Base-by-base conservation (phyloP, 805 yeast genomes). In the Candida cerambycidarum region DNA sequence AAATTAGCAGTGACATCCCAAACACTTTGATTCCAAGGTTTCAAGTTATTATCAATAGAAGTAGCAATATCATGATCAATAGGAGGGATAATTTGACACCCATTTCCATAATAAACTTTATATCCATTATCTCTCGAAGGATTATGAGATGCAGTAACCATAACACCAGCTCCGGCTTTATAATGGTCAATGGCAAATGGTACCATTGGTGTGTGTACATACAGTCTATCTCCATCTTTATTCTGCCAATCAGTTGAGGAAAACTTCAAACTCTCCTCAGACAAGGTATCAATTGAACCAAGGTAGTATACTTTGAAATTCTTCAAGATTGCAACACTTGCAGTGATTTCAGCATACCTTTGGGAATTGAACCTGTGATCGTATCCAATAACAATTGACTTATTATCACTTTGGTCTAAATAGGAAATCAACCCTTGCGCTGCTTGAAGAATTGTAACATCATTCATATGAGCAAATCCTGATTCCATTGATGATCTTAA, bases 81-180 rank as follows among this genome's bases (percentile, higher is more conserved):
- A 0, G 99, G 98, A 2, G 96, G 90, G 35, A 92, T 88, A 49
- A 92, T 93, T 61, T 93, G 98, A 61, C 97, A 92, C 3, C 97
- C 98, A 58, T 92, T 92, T 8, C 74, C 69, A 80, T 93, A 89
- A 67, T 93, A 92, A 1, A 92, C 98, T 58, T 92, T 92, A 65
- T 88, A 92, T 0, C 98, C 98, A 57, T 90, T 90, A 58, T 89
- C 97, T 59, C 77, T 69, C 25, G 85, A 85, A 1, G 93, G 92
- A 57, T 85, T 85, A 57, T 87, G 95, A 40, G 93, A 85, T 1
- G 96, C 96, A 0, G 96, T 89, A 21, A 90, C 79, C 97, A 90
- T 90, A 1, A 92, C 85, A 16, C 98, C 99, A 39, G 82, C 87
- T 0, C 83, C 69, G 0, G 96, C 86, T 0, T 63, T 50, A 42